phyloP scores from a whole-genome alignment of 768 basidiomycete species.

The Macrolepiota albuminosa region DNA sequence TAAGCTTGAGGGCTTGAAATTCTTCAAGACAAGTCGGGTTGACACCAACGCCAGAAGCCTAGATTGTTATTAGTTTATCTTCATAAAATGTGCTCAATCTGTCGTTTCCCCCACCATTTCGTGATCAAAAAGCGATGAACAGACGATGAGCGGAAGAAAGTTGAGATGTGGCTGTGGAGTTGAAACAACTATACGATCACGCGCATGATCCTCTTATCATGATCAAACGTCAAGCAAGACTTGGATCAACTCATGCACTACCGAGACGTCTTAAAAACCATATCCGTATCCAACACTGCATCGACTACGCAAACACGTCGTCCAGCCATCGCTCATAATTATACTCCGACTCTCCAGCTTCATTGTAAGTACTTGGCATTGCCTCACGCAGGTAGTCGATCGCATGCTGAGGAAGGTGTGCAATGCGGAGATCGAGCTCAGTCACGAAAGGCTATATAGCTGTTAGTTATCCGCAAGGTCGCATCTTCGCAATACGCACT shows the following conservation, averaged over 20 bases:
- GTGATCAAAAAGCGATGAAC: constrained; percentile 15
- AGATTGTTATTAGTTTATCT: constrained; percentile 1
- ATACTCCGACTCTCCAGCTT: constrained; percentile 60
- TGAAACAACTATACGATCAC: constrained; percentile 15
- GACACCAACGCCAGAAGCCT: constrained; percentile 68
- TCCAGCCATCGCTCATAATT: constrained; percentile 83
- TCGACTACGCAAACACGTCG: constrained; percentile 59
- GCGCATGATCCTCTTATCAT: constrained; percentile 15
- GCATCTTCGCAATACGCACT: constrained; percentile 35
- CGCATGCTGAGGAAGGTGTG: constrained; percentile 68
- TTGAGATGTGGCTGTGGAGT: constrained; percentile 23
- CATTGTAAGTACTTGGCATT: constrained; percentile 60
- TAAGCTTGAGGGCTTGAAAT: constrained; percentile 71
- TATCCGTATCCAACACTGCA: neutral
- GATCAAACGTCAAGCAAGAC: constrained; percentile 2
- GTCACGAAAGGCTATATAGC: constrained; percentile 78
- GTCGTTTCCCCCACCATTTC: constrained; percentile 23
- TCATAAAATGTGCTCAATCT: neutral
- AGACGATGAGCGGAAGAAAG: constrained; percentile 17
- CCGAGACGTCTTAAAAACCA: neutral
- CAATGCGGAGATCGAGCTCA: constrained; percentile 85
- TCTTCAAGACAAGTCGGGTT: constrained; percentile 49
- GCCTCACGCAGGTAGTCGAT: constrained; percentile 80
- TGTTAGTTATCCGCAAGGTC: constrained; percentile 8
- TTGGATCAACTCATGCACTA: neutral